Conservation (phyloP, 768 basidiomycete species). For the Coprinopsis strossmayeri region DNA sequence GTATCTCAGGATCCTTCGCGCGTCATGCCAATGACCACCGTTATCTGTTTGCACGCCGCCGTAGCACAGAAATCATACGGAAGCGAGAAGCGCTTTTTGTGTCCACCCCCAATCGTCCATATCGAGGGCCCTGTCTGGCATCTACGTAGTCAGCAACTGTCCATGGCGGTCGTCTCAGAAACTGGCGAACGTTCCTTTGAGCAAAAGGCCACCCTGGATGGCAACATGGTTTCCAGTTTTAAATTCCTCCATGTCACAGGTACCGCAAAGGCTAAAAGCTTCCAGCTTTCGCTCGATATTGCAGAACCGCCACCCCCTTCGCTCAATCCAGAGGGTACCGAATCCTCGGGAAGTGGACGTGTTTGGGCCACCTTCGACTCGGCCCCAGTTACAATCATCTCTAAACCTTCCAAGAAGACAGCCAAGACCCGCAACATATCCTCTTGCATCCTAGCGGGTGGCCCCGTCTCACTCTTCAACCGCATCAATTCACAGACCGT, state of each 20-base stretch:
- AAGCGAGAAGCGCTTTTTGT: slow-evolving; percentile 91
- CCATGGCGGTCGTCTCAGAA: slow-evolving; percentile 84
- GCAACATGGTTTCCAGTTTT: slow-evolving; percentile 83
- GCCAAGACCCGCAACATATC: slow-evolving; percentile 91
- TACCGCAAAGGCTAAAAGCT: slow-evolving; percentile 85
- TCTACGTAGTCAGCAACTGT: slow-evolving; percentile 72
- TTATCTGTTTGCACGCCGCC: slow-evolving; percentile 84
- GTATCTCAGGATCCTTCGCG: slow-evolving; percentile 69
- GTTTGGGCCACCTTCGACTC: slow-evolving; percentile 92
- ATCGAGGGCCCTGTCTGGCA: slow-evolving; percentile 87
- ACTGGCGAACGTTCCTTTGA: slow-evolving; percentile 78
- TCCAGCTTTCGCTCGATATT: slow-evolving; percentile 80
- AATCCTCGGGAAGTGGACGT: slow-evolving; percentile 47
- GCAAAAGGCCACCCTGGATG: slow-evolving; percentile 78
- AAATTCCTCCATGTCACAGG: slow-evolving; percentile 88
- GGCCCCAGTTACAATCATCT: slow-evolving; percentile 89
- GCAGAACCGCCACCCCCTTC: slow-evolving; percentile 62
- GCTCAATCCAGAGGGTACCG: slow-evolving; percentile 36
- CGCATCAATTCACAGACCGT: slow-evolving; percentile 96
- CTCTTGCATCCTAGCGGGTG: slow-evolving; percentile 84
- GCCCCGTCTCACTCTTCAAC: slow-evolving; percentile 90
- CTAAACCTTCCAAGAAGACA: slow-evolving; percentile 96
- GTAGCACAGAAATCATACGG: slow-evolving; percentile 96
- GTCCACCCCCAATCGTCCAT: slow-evolving; percentile 89
- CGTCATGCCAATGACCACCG: slow-evolving; percentile 84